Evolutionary conservation across 2,329 filamentous ascomycete genomes (phyloP), one percentile per base, ranked within the genome.

Genomic region (Exophiala alcalophila): DNA sequence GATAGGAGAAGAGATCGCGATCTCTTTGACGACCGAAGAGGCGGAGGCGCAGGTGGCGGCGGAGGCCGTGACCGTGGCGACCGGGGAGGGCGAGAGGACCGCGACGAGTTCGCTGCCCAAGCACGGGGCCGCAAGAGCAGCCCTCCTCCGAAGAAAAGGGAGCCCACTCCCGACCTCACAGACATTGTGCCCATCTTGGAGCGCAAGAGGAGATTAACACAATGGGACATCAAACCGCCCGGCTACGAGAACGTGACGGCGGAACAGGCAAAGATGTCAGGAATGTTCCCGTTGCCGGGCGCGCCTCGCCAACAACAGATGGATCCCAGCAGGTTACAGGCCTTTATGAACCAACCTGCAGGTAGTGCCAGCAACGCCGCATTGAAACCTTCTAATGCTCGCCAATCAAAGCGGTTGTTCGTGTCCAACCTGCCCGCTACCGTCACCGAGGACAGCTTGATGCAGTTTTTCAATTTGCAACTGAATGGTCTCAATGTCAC

Each of bases 191-290:
- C 88, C 3, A 75, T 99, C 46, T 72, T 89, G 52, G 83, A 91
- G 60, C 83, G 91, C 58, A 92, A 90, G 73, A 84, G 94, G 57
- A 84, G 92, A 47, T 72, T 98, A 73, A 97, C 90, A 24, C 94
- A 98, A 67, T 99, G 92, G 92, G 94, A 99, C 65, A 96, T 98
- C 66, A 98, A 98, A 70, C 92, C 92, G 4, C 87, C 89, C 11
- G 91, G 92, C 30, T 99, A 99, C 61, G 94, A 98, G 62, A 94
- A 92, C 65, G 91, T 99, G 54, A 96, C 92, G 2, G 89, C 92
- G 15, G 94, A 98, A 67, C 94, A 98, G 66, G 94, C 92, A 36
- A 99, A 99, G 73, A 77, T 98, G 30, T 98, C 94, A 2, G 81
- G 91, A 71, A 96, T 98, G 92, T 99, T 98, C 72, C 90, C 94